Base-by-base conservation (phyloP, 495 filamentous ascomycete genomes). In the Cenococcum geophilum region DNA sequence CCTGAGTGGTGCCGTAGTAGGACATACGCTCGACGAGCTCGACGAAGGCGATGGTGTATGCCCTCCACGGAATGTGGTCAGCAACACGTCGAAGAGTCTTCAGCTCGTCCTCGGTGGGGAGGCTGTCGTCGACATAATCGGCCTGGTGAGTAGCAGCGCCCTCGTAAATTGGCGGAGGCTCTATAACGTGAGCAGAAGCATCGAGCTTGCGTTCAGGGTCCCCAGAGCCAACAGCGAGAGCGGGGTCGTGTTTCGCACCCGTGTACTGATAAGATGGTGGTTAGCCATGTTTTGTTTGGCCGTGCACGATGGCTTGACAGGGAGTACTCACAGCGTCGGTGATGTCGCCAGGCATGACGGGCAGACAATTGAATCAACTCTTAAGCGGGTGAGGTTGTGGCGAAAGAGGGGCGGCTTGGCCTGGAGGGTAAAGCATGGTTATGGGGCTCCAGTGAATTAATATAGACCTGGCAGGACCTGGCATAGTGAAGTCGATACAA, bases 1-100 rank as follows among this genome's bases (percentile, higher is more conserved):
- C 40, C 9, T 52, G 49, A 20, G 80, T 86, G 9, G 86, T 87
- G 59, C 87, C 87, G 69, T 89, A 89, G 76, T 88, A 89, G 9
- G 84, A 86, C 74, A 89, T 86, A 42, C 87, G 84, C 76, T 90
- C 87, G 73, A 82, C 86, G 57, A 88, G 72, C 71, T 90, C 87
- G 50, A 88, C 80, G 63, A 89, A 84, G 20, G 83, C 86, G 54
- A 91, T 78, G 23, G 83, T 85, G 67, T 82, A 90, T 10, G 79
- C 78, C 14, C 73, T 79, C 75, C 75, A 83, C 20, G 84, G 85
- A 25, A 91, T 77, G 27, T 75, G 76, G 47, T 80, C 86, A 11
- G 86, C 73, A 1, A 90, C 78, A 34, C 87, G 82, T 21, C 82
- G 83, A 11, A 90, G 77, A 0, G 79, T 81, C 0, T 73, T 63